Evolutionary conservation across 2,329 filamentous ascomycete genomes (phyloP).

Genomic region (Diplodia seriata): DNA sequence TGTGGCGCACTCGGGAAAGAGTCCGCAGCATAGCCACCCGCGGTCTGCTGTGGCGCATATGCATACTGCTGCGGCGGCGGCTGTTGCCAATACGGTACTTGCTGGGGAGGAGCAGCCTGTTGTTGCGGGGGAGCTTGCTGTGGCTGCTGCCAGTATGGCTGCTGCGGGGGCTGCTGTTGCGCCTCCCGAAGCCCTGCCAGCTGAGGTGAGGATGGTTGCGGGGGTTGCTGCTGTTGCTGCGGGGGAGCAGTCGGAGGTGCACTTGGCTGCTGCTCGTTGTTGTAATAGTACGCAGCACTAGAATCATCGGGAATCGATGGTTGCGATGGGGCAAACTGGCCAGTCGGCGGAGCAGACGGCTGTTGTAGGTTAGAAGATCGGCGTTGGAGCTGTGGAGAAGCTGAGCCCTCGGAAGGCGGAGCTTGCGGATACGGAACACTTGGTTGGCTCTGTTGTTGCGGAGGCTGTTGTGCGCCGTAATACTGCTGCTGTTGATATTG

Average conservation of each 20-base stretch:
- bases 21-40: constrained; percentile 51
- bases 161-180: constrained; percentile 33
- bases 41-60: constrained; percentile 28
- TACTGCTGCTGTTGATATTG: constrained; percentile 45
- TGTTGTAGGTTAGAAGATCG: constrained; percentile 42
- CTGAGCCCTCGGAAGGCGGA: constrained; percentile 36
- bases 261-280: constrained; percentile 25
- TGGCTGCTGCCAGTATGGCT: constrained; percentile 34
- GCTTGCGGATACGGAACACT: constrained; percentile 41
- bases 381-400: constrained; percentile 48
- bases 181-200: no score
- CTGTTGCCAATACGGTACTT: constrained; percentile 41
- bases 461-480: constrained; percentile 33
- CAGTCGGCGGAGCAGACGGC: constrained; percentile 43
- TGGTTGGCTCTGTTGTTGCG: constrained; percentile 38
- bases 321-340: constrained; percentile 45
- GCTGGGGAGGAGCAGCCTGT: constrained; percentile 38
- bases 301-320: constrained; percentile 44
- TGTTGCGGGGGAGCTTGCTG: constrained; percentile 27
- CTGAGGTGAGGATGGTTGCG: constrained; percentile 31
- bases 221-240: constrained; percentile 33
- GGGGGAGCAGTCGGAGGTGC: constrained; percentile 31
- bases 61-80: constrained; percentile 50
- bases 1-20: constrained; percentile 71
- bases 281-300: constrained; percentile 39